A percentile compares a stretch with the other conserved stretches of the same genome.
Evolutionary conservation across 2,329 filamentous ascomycete species (phyloP).

Genomic region (Fusarium sp.): DNA sequence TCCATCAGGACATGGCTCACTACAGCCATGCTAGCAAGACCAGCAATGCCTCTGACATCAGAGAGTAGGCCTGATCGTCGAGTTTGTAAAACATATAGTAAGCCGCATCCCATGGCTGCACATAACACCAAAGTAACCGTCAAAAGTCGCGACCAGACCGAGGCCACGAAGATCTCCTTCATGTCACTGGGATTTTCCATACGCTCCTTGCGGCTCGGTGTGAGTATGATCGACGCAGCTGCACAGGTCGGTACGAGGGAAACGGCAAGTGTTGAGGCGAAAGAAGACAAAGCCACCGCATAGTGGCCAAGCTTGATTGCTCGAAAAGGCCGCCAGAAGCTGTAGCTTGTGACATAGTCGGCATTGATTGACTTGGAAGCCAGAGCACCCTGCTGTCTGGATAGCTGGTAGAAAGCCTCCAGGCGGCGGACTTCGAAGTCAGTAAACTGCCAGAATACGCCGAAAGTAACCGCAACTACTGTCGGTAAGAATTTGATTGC

Average conservation of each 20-base stretch:
- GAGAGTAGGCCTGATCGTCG: conserved; percentile 73
- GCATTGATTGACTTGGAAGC: conserved; percentile 76
- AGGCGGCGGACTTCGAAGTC: conserved; percentile 74
- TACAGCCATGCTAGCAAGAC: conserved; percentile 79
- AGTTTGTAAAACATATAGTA: conserved; percentile 69
- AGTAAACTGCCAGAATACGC: conserved; percentile 72
- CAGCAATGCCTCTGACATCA: conserved; percentile 78
- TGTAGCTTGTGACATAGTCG: conserved; percentile 76
- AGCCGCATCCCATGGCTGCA: conserved; percentile 63
- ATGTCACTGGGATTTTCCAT: conserved; percentile 50
- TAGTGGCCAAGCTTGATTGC: conserved; percentile 72
- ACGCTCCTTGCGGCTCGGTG: conserved; percentile 60
- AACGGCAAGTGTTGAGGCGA: conserved; percentile 72
- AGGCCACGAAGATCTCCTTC: conserved; percentile 67
- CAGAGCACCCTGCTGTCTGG: conserved; percentile 66
- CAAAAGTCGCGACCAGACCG: conserved; percentile 69
- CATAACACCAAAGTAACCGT: conserved; percentile 66
- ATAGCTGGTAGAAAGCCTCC: conserved; percentile 74
- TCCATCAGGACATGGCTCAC: conserved; percentile 78
- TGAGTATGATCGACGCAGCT: conserved; percentile 68
- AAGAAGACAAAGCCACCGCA: conserved; percentile 73
- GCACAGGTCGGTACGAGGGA: conserved; percentile 76
- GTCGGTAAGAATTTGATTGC: conserved; percentile 72
- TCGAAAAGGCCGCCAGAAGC: conserved; percentile 70
- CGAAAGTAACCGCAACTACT: conserved; percentile 68